Percentiles rank a stretch among this genome's conserved stretches.
These are phyloP conservation scores for Allium sativum DNA, from an alignment of 106 monocot genomes.

Conservation along the genomic window DNA sequence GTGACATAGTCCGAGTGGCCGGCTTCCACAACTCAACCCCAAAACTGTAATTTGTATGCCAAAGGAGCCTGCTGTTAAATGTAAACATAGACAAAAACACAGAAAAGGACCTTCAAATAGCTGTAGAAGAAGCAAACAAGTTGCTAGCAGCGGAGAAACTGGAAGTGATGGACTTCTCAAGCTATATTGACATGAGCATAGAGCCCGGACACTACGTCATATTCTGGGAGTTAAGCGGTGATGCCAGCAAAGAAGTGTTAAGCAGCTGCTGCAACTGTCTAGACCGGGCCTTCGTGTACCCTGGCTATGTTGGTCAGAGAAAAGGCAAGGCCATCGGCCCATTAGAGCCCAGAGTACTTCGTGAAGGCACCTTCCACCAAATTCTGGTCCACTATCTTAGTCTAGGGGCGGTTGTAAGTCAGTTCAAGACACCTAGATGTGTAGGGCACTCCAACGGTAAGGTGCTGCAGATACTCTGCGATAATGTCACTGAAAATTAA, in stretches of 20 bases:
- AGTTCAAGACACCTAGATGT: conserved; percentile 79
- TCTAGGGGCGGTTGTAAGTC: conserved; percentile 57
- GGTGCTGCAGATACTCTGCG: conserved; percentile 60
- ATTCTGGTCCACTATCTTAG: conserved; percentile 52
- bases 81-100: conserved; percentile 98
- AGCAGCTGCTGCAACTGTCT: conserved; percentile 45
- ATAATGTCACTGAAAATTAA: conserved; percentile 27
- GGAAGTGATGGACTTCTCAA: conserved; percentile 83
- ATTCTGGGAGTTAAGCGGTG: conserved; percentile 68
- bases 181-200: conserved; percentile 48
- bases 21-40: conserved; percentile 86
- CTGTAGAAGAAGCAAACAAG: conserved; percentile 55
- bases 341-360: conserved; percentile 59
- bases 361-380: conserved; percentile 62
- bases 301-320: conserved; percentile 61
- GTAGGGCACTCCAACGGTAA: conserved; percentile 22
- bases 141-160: conserved; percentile 68
- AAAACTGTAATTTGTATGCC: conserved; percentile 63
- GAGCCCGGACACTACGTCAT: conserved; percentile 89
- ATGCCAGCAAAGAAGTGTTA: conserved; percentile 41
- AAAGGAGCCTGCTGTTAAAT: conserved; percentile 55
- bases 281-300: conserved; percentile 61
- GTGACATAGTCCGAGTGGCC: conserved; percentile 61
- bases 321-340: conserved; percentile 43
- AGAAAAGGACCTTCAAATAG: conserved; percentile 77